Conservation (phyloP, 2,329 filamentous ascomycete genomes). For the Chrysoporthe puriensis region DNA sequence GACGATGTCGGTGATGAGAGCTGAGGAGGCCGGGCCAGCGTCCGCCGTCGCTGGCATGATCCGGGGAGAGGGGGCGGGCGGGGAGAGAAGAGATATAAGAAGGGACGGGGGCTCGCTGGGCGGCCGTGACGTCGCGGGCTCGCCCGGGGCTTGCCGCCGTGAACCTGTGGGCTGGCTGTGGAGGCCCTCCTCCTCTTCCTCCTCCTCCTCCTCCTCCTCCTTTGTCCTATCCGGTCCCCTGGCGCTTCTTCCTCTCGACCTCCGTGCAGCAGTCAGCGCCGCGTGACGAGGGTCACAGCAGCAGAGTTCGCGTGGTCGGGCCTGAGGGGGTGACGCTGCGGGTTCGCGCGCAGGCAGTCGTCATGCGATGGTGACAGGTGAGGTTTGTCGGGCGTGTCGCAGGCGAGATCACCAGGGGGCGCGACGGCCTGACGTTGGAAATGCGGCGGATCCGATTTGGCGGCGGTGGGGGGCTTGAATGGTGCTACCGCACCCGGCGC, state of each 20-base stretch:
- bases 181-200: background rate
- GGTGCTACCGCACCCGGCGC: no score
- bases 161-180: background rate
- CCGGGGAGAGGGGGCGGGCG: background rate
- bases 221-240: no score
- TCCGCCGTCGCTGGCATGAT: background rate
- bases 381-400: conserved; percentile 3
- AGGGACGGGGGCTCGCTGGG: background rate
- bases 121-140: no score
- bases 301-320: background rate
- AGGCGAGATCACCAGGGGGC: conserved; percentile 13
- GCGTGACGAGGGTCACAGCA: background rate
- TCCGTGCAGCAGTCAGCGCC: background rate
- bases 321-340: background rate
- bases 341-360: no score
- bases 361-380: conserved; percentile 21
- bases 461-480: background rate
- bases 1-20: conserved; percentile 4
- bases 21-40: background rate
- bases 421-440: conserved; percentile 4
- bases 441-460: conserved; percentile 1
- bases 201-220: background rate
- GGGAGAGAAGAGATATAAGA: background rate
- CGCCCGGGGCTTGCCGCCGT: background rate
- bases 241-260: background rate